Evolutionary conservation across 495 filamentous ascomycete species (phyloP), one percentile per base, ranked within the genome.

Genomic region (Podospora comata): DNA sequence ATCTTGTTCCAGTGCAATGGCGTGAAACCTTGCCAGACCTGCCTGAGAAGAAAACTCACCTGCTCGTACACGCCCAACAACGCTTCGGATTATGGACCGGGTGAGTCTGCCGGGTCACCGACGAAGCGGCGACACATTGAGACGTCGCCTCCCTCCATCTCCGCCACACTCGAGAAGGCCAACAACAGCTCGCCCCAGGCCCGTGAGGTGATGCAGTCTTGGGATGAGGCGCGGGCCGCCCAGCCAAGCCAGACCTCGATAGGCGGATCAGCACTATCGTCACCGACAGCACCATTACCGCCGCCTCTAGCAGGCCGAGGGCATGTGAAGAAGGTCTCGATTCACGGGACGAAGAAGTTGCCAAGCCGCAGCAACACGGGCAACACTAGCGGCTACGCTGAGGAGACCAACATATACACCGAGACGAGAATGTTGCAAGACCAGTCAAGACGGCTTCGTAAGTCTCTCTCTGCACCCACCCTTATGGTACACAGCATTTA

Each of bases 21-120:
- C 62, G 76, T 86, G 66, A 85, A 85, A 65, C 89, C 88, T 28
- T 92, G 90, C 73, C 86, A 86, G 62, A 91, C 88, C 28, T 92
- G 88, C 80, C 70, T 82, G 26, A 86, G 86, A 74, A 82, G 87
- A 68, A 81, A 79, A 68, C 80, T 89, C 69, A 81, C 80, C 11
- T 87, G 84, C 67, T 68, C 78, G 44, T 87, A 85, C 73, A 79
- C 78, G n/a, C 63, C 79, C 55, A 76, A 73, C 63, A 66, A 73
- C 27, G 72, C 72, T 54, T 70, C 77, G n/a, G 74, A 77, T 60
- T 71, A 80, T 70, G 72, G 62, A 60, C 65, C 68, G 54, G 72
- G 66, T 61, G 80, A 82, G 23, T 68, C 73, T 39, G 73, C 75
- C 34, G 79, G 73, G 34, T 80, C 81, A 32, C 80, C 83, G 55